Percentiles rank a stretch among this genome's conserved stretches.
Evolutionary conservation across 2,329 filamentous ascomycete genomes (phyloP).

Genomic region (Graphilbum ipis-grandicollis): DNA sequence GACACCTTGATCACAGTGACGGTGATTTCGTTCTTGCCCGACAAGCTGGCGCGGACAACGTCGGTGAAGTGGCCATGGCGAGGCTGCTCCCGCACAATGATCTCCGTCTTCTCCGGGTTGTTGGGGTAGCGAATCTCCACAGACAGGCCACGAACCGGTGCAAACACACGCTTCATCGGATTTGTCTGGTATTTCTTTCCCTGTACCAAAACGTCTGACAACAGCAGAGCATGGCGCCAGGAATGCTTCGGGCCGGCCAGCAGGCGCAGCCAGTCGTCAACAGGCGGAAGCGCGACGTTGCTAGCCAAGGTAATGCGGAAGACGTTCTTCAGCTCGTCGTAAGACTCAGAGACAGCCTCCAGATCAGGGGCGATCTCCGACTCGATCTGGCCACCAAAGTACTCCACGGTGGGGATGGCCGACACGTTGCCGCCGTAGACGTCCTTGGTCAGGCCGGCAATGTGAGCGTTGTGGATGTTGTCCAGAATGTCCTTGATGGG

Average conservation of each 20-base stretch:
- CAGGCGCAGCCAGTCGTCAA: conserved; percentile 74
- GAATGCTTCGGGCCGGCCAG: conserved; percentile 74
- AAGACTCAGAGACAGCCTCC: conserved; percentile 63
- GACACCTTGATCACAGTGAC: conserved; percentile 89
- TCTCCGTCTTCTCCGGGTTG: conserved; percentile 66
- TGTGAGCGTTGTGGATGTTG: conserved; percentile 76
- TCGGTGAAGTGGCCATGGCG: conserved; percentile 74
- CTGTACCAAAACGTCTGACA: conserved; percentile 84
- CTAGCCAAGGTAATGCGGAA: conserved; percentile 70
- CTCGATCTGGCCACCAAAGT: conserved; percentile 77
- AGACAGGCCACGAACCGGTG: conserved; percentile 68
- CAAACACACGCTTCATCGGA: conserved; percentile 81
- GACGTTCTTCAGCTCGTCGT: conserved; percentile 62
- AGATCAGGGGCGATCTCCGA: conserved; percentile 56
- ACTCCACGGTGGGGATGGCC: conserved; percentile 73
- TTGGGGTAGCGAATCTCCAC: conserved; percentile 77
- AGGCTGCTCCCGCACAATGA: conserved; percentile 74
- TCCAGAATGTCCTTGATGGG: conserved; percentile 91
- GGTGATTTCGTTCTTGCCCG: conserved; percentile 59
- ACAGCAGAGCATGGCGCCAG: conserved; percentile 90
- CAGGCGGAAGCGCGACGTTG: conserved; percentile 54
- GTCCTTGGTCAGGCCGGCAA: conserved; percentile 60
- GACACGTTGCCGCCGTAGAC: conserved; percentile 59
- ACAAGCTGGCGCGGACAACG: conserved; percentile 70
- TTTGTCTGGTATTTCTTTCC: conserved; percentile 96